These are phyloP conservation scores for Dryas drummondii DNA, from an alignment of 306 rosid species.

Conservation along the genomic window DNA sequence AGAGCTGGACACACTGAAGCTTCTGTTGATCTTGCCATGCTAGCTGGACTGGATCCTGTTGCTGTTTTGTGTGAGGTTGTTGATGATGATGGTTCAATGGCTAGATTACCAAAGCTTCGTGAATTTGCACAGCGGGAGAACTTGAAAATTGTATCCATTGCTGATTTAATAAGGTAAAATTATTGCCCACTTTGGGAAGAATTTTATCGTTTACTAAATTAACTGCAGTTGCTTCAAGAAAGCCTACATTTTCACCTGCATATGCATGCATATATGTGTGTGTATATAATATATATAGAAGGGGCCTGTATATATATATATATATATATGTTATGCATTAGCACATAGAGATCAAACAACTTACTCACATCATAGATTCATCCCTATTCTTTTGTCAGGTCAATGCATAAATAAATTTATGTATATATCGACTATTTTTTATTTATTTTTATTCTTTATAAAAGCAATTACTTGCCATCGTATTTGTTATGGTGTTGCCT, in stretches of 20 bases:
- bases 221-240: not conserved
- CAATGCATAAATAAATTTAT: not conserved
- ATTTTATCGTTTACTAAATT: too few species aligned
- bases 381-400: not conserved
- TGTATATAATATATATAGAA: too few species aligned
- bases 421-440: not conserved
- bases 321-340: not conserved
- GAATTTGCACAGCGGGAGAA: slow-evolving; percentile 64
- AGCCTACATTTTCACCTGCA: not conserved
- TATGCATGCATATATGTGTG: not conserved
- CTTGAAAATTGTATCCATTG: slow-evolving; percentile 84
- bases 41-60: slow-evolving; percentile 82
- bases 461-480: not conserved
- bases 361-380: not conserved
- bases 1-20: slow-evolving; percentile 99
- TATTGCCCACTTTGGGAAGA: not conserved
- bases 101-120: slow-evolving; percentile 88
- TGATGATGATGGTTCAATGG: slow-evolving; percentile 99
- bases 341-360: not conserved
- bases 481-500: not conserved
- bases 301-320: not conserved
- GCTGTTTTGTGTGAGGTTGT: slow-evolving; percentile 88
- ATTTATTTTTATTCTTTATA: not conserved
- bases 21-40: slow-evolving; percentile 82
- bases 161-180: slow-evolving; percentile 82